Conservation (phyloP, 2,329 filamentous ascomycete species). For the Mariannaea elegans region DNA sequence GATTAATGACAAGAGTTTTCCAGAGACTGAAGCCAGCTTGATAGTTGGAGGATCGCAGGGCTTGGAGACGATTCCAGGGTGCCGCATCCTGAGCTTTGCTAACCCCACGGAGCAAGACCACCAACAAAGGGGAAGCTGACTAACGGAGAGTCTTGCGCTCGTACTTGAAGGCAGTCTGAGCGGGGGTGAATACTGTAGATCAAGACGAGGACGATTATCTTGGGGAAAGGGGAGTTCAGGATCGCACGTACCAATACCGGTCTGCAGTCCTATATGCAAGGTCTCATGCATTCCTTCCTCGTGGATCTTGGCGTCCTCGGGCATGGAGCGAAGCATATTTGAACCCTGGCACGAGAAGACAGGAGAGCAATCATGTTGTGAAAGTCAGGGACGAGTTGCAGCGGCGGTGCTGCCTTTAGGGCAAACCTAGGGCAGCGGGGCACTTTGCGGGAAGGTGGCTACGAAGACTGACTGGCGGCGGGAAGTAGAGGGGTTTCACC, state of each 20-base stretch:
- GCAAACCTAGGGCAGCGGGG: slow-evolving; percentile 21
- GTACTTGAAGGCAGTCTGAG: background rate
- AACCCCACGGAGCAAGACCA: background rate
- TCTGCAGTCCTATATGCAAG: slow-evolving; percentile 2
- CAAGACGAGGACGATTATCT: background rate
- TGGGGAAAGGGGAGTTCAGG: background rate
- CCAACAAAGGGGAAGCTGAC: background rate
- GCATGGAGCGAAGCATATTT: background rate
- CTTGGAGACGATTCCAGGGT: too few species aligned
- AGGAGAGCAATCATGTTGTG: background rate
- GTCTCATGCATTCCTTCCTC: background rate
- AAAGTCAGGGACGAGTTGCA: background rate
- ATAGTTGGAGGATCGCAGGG: too few species aligned
- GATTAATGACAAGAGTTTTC: background rate
- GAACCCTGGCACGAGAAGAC: background rate
- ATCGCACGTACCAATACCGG: slow-evolving; percentile 8
- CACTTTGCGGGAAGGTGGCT: slow-evolving; percentile 2
- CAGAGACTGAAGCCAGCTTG: slow-evolving; percentile 1
- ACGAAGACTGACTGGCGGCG: background rate
- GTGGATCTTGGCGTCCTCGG: background rate
- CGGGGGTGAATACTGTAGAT: background rate
- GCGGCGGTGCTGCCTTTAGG: background rate
- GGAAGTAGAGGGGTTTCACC: slow-evolving; percentile 4
- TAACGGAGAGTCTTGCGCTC: background rate
- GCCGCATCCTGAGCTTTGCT: background rate